Base-by-base conservation (phyloP, 2,329 filamentous ascomycete species). In the Scedosporium apiospermum region DNA sequence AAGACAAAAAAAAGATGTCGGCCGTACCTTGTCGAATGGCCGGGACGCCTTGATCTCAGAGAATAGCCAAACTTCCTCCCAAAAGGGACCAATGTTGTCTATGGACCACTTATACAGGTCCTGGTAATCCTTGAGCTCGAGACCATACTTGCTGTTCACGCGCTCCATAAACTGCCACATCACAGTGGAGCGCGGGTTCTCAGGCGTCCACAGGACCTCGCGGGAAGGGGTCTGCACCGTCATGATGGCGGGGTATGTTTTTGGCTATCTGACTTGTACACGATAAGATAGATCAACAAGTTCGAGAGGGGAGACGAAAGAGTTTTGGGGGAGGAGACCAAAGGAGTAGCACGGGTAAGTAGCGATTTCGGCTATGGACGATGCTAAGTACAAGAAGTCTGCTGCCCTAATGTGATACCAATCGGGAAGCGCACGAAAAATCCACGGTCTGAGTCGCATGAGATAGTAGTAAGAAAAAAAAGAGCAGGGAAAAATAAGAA, bases 31-130 rank as follows among this genome's bases (percentile, higher is more conserved):
- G 27, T 80, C 76, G 71, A 84, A 93, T 6, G 78, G 74, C 68
- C 78, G 79, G 26, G 89, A 88, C 4, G 90, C 85, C 66, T 80
- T 86, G 67, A 98, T 82, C 53, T 89, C 89, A 2, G 89, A 89
- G 74, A 89, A 93, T 51, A 89, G 80, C 93, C 93, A 97, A 9
- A 91, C 83, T 62, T 92, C 88, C 59, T 83, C 86, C 93, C 93
- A 98, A 73, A 97, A 96, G 1, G 81, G 77, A 26, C 86, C 81
- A 6, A 91, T 81, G 68, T 93, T 80, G 6, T 88, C 83, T 66
- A 95, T 82, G 67, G 91, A 96, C 93, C 93, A 98, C 71, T 83
- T 77, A 76, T 93, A 89, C 7, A 98, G 82, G n/a, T 85, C 85
- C 21, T 86, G 76, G 70, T 96, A 96, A 65, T 80, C 84, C 18